A percentile compares a stretch with the other conserved stretches of the same genome.
These are phyloP conservation scores for Aureobasidium pullulans DNA, from an alignment of 2,329 filamentous ascomycete genomes.

Conservation along the genomic window DNA sequence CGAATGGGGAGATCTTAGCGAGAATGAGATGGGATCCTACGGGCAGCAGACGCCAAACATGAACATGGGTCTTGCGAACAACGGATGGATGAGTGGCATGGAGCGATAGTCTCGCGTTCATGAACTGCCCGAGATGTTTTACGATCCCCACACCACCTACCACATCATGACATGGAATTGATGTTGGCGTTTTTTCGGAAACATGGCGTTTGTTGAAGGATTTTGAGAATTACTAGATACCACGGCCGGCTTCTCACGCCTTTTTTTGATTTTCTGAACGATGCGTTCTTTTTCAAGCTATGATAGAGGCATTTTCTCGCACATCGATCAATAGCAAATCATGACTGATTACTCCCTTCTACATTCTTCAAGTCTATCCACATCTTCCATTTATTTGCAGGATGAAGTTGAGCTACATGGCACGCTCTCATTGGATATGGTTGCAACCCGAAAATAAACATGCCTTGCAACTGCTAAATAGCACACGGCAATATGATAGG, in stretches of 20 bases:
- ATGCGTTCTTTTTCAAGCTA: slow-evolving; percentile 1
- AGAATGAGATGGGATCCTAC: slow-evolving; percentile 34
- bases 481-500: too few species aligned
- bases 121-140: neutral
- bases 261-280: neutral
- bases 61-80: slow-evolving; percentile 4
- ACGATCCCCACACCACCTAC: neutral
- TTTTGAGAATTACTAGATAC: slow-evolving; percentile 11
- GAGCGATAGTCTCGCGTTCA: neutral
- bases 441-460: too few species aligned
- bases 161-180: neutral
- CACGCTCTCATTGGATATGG: too few species aligned
- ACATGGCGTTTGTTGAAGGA: slow-evolving; percentile 12
- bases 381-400: too few species aligned
- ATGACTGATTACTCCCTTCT: neutral
- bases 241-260: slow-evolving; percentile 8
- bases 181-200: slow-evolving; percentile 11
- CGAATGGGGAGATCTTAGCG: slow-evolving; percentile 61
- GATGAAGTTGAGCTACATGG: too few species aligned
- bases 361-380: neutral
- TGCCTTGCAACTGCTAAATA: too few species aligned
- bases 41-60: slow-evolving; percentile 1
- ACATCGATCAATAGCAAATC: neutral
- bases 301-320: slow-evolving; percentile 3
- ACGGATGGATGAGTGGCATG: slow-evolving; percentile 8